Evolutionary conservation across 495 filamentous ascomycete species (phyloP).

Genomic region (Amniculicola lignicola): DNA sequence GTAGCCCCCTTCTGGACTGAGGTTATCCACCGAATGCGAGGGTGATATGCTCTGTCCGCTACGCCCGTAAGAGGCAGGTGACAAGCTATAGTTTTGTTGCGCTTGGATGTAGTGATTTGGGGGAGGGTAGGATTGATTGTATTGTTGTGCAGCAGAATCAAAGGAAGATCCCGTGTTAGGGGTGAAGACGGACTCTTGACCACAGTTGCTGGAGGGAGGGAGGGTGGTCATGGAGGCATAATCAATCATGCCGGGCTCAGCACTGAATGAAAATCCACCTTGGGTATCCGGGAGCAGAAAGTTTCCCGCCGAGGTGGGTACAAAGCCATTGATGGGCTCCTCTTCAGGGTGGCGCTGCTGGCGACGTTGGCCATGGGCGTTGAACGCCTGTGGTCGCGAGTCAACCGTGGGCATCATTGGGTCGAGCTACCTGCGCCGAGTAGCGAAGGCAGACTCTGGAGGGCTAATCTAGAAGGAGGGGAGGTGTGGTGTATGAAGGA

Average conservation of each 20-base stretch:
- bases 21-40: constrained; percentile 30
- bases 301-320: constrained; percentile 10
- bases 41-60: constrained; percentile 29
- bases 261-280: constrained; percentile 25
- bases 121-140: constrained; percentile 22
- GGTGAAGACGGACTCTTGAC: constrained; percentile 20
- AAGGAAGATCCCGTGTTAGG: constrained; percentile 27
- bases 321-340: constrained; percentile 15
- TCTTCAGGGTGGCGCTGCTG: constrained; percentile 24
- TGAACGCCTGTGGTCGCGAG: constrained; percentile 20
- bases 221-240: constrained; percentile 18
- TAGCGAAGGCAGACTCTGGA: constrained; percentile 16
- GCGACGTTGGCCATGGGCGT: constrained; percentile 20
- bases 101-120: constrained; percentile 9
- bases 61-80: constrained; percentile 16
- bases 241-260: constrained; percentile 30
- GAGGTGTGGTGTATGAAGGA: constrained; percentile 11
- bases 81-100: constrained; percentile 17
- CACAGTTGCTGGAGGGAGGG: neutral
- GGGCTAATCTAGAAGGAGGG: neutral
- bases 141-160: constrained; percentile 30
- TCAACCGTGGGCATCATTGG: constrained; percentile 19
- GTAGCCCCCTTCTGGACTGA: constrained; percentile 29
- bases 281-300: constrained; percentile 12
- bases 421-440: neutral